Evolutionary conservation across 1,284 basidiomycete genomes (phyloP), one percentile per base, ranked within the genome.

Genomic region (Tilletiopsis washingtonensis): DNA sequence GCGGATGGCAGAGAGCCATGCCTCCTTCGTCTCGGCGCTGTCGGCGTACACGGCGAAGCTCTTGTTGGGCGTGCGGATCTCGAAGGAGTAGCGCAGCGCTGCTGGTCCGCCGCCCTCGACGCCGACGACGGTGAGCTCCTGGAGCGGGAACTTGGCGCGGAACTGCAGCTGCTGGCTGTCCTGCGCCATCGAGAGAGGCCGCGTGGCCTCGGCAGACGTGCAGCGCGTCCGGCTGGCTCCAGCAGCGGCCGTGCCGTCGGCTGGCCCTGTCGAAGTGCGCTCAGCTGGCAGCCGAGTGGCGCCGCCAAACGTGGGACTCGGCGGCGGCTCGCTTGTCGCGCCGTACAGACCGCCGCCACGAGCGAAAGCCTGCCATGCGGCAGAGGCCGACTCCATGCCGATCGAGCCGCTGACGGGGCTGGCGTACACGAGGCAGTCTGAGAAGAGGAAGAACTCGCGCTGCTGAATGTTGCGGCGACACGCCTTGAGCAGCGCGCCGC

Each of bases 261-360:
- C n/a, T n/a, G n/a, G n/a, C 14, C 34, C 34, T 9, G 19, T 25
- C 11, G 9, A 7, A n/a, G 66, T 88, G 88, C 27, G 88, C 83
- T 32, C 38, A 17, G 15, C 25, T 3, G 15, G 21, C 12, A 41
- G 40, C 7, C 34, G 45, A 43, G 14, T 19, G n/a, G 34, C 17
- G 36, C 11, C 12, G 4, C n/a, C 9, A 9, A 34, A 17, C 23
- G 9, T 6, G 14, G 46, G 40, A 45, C 40, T 43, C 12, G 12
- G n/a, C n/a, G 43, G 40, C 14, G 40, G 21, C 9, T 37, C 11
- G 4, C 12, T 14, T 9, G 39, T 41, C 12, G 12, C 41, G 9
- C 43, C 46, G 4, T 21, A 19, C 14, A 44, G 17, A n/a, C 40
- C 12, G 5, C 20, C 46, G 43, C 43, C 40, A 14, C 38, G 40